phyloP scores from a whole-genome alignment of 768 basidiomycete genomes.

The Boletus reticulatus region DNA sequence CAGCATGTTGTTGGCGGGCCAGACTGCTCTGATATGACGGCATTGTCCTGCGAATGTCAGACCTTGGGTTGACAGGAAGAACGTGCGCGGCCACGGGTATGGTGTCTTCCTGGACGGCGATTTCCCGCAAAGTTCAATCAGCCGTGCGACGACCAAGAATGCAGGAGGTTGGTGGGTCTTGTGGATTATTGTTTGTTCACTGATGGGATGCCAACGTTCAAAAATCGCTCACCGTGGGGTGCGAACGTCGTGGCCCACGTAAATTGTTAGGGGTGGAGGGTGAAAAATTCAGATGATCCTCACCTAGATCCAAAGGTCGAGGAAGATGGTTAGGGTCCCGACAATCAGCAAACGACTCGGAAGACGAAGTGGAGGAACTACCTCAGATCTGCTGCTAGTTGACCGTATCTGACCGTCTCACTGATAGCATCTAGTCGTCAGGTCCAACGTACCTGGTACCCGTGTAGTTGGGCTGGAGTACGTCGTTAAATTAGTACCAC shows the following conservation, averaged over 20 bases:
- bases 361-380: no score
- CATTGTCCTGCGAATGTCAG: not conserved
- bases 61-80: not conserved
- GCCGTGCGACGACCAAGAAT: not conserved
- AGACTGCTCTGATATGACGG: not conserved
- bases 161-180: not conserved
- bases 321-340: not conserved
- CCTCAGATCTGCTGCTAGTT: no score
- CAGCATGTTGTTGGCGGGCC: not conserved
- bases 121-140: not conserved
- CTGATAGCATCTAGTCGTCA: no score
- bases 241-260: not conserved
- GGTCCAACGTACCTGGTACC: no score
- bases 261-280: not conserved
- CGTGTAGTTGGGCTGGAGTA: no score
- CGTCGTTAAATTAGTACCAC: no score
- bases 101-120: not conserved
- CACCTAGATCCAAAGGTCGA: not conserved
- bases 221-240: conserved; percentile 1
- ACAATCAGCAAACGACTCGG: not conserved
- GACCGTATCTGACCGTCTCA: no score
- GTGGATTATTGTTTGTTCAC: not conserved
- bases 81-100: not conserved
- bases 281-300: not conserved
- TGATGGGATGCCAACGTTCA: not conserved